Percentiles rank a stretch among this genome's conserved stretches.
phyloP scores from a whole-genome alignment of 768 basidiomycete genomes.

The Coprinellus micaceus region DNA sequence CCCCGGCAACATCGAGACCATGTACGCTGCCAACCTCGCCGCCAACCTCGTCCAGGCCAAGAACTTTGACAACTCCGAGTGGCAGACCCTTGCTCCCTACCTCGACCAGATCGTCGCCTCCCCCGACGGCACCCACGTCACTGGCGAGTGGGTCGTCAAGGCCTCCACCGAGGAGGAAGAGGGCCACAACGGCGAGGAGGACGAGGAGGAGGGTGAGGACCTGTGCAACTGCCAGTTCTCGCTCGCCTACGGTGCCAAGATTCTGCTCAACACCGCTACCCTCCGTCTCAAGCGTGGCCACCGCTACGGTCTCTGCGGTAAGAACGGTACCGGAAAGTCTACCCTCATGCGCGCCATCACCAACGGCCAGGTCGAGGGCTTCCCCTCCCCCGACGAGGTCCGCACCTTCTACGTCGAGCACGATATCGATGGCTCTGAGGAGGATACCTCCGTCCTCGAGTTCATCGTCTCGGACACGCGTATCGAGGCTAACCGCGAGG shows the following conservation, averaged over 20 bases:
- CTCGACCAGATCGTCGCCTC: constrained; percentile 60
- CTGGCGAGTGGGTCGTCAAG: constrained; percentile 86
- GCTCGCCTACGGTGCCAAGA: constrained; percentile 97
- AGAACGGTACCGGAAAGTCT: constrained; percentile 98
- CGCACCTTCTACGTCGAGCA: constrained; percentile 99
- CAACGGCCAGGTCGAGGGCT: constrained; percentile 96
- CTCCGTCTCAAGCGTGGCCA: constrained; percentile 98
- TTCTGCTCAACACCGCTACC: constrained; percentile 91
- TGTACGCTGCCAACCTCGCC: constrained; percentile 77
- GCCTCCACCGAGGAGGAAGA: constrained; percentile 74
- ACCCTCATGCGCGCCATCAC: constrained; percentile 92
- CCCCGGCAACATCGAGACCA: constrained; percentile 50
- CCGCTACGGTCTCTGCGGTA: constrained; percentile 97
- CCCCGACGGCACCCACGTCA: constrained; percentile 63
- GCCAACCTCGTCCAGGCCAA: constrained; percentile 85
- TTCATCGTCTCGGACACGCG: constrained; percentile 88
- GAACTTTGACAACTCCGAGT: constrained; percentile 87
- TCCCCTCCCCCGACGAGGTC: constrained; percentile 95
- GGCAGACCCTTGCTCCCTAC: constrained; percentile 80
- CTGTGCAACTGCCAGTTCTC: constrained; percentile 99
- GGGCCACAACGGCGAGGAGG: constrained; percentile 69
- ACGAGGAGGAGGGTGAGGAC: constrained; percentile 98
- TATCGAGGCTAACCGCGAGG: constrained; percentile 63
- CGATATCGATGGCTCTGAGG: constrained; percentile 96
- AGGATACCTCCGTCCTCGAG: constrained; percentile 82